These are phyloP conservation scores for Chaetomium sp. DNA, from an alignment of 2,329 filamentous ascomycete species.

Conservation along the genomic window DNA sequence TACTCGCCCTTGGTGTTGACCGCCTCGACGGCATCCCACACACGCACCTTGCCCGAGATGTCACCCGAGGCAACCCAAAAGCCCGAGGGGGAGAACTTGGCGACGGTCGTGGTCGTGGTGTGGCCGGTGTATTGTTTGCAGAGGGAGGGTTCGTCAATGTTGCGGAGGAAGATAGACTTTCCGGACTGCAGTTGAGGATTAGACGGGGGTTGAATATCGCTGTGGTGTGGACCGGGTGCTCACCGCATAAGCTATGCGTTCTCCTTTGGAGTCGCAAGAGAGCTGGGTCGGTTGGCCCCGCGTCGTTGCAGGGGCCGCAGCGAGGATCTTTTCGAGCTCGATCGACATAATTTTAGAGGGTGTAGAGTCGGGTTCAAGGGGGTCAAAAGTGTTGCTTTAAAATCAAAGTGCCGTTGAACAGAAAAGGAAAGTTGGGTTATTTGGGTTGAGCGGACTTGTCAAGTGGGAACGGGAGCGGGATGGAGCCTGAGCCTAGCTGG, in stretches of 20 bases:
- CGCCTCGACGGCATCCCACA: constrained; percentile 91
- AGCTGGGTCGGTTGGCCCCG: constrained; percentile 88
- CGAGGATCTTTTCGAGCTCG: constrained; percentile 71
- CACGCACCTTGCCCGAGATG: constrained; percentile 76
- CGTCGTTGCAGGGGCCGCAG: constrained; percentile 78
- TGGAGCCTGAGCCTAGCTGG: background rate
- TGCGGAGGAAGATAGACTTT: constrained; percentile 95
- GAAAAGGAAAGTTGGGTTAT: constrained; percentile 4
- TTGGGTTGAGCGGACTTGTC: constrained; percentile 1
- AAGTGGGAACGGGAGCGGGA: background rate
- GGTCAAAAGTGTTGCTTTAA: background rate
- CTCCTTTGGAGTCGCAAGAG: constrained; percentile 83
- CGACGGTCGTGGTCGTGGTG: constrained; percentile 85
- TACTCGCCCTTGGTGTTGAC: constrained; percentile 90
- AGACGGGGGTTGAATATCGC: background rate
- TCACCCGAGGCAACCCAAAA: constrained; percentile 96
- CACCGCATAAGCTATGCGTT: constrained; percentile 91
- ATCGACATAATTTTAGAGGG: constrained; percentile 51
- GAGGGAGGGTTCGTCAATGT: constrained; percentile 83
- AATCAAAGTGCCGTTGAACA: constrained; percentile 3
- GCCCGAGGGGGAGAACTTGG: constrained; percentile 89
- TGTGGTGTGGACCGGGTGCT: constrained; percentile 39
- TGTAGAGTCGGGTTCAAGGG: background rate
- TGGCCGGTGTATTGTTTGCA: constrained; percentile 92
- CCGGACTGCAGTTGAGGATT: constrained; percentile 63